These are phyloP conservation scores for Hypoxylon sp. DNA, from an alignment of 2,329 filamentous ascomycete species.

Conservation along the genomic window DNA sequence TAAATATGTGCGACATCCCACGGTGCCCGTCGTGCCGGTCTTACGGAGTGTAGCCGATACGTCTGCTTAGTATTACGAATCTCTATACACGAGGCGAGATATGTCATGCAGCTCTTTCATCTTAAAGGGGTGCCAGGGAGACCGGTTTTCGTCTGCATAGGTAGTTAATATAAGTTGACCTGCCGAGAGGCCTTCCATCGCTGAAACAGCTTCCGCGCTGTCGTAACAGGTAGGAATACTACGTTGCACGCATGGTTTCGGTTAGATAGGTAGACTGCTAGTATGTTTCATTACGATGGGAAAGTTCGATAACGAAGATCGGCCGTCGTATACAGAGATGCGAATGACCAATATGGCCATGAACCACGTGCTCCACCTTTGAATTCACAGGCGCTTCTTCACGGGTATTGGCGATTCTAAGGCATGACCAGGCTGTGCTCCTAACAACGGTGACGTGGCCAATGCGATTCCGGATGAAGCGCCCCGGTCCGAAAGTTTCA, in stretches of 20 bases:
- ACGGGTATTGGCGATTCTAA: background rate
- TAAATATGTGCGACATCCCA: conserved; percentile 40
- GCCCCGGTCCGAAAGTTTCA: too few species aligned
- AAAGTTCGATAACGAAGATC: background rate
- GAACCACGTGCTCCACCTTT: background rate
- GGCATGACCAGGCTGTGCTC: background rate
- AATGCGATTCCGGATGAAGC: too few species aligned
- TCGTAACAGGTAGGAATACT: conserved; percentile 1
- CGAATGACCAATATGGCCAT: background rate
- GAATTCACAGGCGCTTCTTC: background rate
- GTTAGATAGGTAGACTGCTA: background rate
- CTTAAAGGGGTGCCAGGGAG: background rate
- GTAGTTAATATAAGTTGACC: background rate
- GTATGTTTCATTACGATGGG: background rate
- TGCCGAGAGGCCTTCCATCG: conserved; percentile 3
- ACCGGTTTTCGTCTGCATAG: background rate
- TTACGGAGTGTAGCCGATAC: conserved; percentile 28
- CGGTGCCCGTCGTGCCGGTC: conserved; percentile 28
- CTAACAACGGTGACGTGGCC: too few species aligned
- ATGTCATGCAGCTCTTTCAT: background rate
- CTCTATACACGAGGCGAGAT: background rate
- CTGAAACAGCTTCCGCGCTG: background rate
- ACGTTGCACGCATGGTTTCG: background rate
- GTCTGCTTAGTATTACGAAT: background rate
- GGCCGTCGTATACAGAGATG: background rate